phyloP scores from a whole-genome alignment of 768 basidiomycete genomes.

The Hebeloma cylindrosporum region DNA sequence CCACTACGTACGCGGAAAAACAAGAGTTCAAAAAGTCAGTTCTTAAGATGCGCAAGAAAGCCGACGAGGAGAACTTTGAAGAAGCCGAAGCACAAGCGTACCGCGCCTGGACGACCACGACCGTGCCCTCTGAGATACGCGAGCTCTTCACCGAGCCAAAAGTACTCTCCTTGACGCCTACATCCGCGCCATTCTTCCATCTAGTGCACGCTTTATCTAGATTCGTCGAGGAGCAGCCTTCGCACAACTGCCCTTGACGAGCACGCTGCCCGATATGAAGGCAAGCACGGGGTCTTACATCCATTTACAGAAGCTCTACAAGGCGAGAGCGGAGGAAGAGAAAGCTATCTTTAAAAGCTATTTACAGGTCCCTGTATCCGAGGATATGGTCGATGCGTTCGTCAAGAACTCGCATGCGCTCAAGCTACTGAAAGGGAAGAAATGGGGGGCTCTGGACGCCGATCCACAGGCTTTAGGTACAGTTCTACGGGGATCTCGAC shows the following conservation, averaged over 20 bases:
- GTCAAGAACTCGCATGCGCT: conserved; percentile 81
- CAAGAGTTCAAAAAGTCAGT: conserved; percentile 74
- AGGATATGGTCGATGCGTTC: conserved; percentile 63
- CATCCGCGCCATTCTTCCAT: conserved; percentile 71
- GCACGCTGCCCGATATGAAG: conserved; percentile 95
- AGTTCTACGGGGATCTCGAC: conserved; percentile 10
- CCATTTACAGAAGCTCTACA: conserved; percentile 83
- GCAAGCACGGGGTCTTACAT: conserved; percentile 84
- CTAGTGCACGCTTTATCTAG: conserved; percentile 71
- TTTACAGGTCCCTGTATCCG: conserved; percentile 45
- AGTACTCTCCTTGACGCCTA: conserved; percentile 38
- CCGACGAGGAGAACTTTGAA: conserved; percentile 97
- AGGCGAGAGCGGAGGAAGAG: conserved; percentile 70
- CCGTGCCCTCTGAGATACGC: conserved; percentile 66
- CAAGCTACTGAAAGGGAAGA: conserved; percentile 60
- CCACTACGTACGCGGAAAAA: conserved; percentile 62
- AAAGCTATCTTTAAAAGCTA: conserved; percentile 55
- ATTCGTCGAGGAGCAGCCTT: conserved; percentile 54
- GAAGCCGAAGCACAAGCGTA: conserved; percentile 91
- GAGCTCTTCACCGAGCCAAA: conserved; percentile 63
- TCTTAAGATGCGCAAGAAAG: conserved; percentile 62
- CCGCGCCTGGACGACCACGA: conserved; percentile 64
- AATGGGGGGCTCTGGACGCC: conserved; percentile 56
- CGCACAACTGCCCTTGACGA: conserved; percentile 75
- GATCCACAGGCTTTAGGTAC: conserved; percentile 52